Percentiles rank a stretch among this genome's conserved stretches.
Conservation (phyloP, 2,329 filamentous ascomycete species). For the Talaromyces verruculosus region DNA sequence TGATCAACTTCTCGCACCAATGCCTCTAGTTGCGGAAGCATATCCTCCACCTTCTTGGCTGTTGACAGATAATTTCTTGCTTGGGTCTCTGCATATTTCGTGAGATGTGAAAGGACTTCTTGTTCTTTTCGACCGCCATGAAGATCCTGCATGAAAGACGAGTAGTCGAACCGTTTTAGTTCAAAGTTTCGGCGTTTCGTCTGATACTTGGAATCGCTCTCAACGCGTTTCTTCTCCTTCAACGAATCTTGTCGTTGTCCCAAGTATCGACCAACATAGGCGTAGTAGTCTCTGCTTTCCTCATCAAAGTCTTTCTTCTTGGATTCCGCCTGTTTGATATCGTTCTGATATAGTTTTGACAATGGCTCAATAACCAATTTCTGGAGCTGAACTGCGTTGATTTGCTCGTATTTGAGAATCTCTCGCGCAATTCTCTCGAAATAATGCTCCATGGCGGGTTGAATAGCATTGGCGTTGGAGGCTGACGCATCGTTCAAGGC, state of each 20-base stretch:
- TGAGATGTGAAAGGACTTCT: conserved; percentile 90
- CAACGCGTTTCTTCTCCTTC: conserved; percentile 93
- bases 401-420: conserved; percentile 81
- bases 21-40: conserved; percentile 87
- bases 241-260: conserved; percentile 92
- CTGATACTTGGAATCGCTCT: conserved; percentile 96
- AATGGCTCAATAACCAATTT: conserved; percentile 94
- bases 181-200: conserved; percentile 92
- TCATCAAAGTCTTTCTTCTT: conserved; percentile 99
- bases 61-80: conserved; percentile 78
- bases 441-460: conserved; percentile 94
- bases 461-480: conserved; percentile 94
- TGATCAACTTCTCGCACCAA: conserved; percentile 84
- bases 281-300: conserved; percentile 97
- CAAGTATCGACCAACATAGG: conserved; percentile 92
- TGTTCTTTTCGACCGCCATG: conserved; percentile 98
- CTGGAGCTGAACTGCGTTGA: conserved; percentile 81
- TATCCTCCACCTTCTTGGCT: conserved; percentile 80
- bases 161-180: conserved; percentile 97
- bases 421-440: conserved; percentile 95
- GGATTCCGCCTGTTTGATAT: conserved; percentile 95
- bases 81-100: conserved; percentile 88
- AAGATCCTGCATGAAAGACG: conserved; percentile 98
- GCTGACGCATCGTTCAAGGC: conserved; percentile 82
- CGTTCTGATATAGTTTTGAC: conserved; percentile 84